Percentiles rank a stretch among this genome's conserved stretches.
Evolutionary conservation across 805 yeast genomes (phyloP).

Genomic region (Candida suzukii): DNA sequence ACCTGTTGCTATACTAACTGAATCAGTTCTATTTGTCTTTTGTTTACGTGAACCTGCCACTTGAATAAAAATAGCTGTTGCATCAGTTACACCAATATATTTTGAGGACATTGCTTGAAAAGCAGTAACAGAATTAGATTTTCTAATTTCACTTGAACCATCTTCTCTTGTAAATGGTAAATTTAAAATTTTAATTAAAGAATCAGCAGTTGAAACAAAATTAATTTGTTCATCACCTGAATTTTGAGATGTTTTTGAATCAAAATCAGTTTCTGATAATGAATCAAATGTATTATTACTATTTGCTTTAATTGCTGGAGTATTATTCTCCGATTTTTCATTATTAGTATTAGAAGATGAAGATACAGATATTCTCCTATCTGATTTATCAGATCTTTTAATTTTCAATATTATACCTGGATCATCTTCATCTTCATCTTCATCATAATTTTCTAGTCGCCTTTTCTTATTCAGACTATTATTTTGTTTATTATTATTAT

Average conservation of each 20-base stretch:
- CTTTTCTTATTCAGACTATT: no score
- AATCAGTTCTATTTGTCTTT: neutral
- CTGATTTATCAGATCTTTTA: neutral
- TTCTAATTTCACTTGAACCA: conserved; percentile 11
- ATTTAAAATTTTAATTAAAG: conserved; percentile 11
- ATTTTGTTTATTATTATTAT: neutral
- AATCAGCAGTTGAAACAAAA: conserved; percentile 13
- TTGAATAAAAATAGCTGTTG: conserved; percentile 13
- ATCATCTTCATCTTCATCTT: conserved; percentile 4
- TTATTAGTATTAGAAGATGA: neutral
- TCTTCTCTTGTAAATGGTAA: conserved; percentile 11
- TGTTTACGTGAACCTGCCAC: conserved; percentile 4
- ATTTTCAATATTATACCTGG: conserved; percentile 3
- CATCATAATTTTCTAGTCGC: neutral
- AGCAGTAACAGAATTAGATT: conserved; percentile 14
- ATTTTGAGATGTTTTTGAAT: neutral
- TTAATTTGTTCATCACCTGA: neutral
- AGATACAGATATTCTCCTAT: neutral
- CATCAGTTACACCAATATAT: conserved; percentile 13
- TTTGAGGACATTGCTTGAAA: conserved; percentile 15
- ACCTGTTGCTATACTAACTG: conserved; percentile 11
- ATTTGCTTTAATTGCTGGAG: neutral
- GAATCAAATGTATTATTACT: neutral
- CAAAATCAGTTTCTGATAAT: conserved; percentile 1
- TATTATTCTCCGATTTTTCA: neutral